Conservation (phyloP, 768 basidiomycete genomes). For the Lactarius hatsudake region DNA sequence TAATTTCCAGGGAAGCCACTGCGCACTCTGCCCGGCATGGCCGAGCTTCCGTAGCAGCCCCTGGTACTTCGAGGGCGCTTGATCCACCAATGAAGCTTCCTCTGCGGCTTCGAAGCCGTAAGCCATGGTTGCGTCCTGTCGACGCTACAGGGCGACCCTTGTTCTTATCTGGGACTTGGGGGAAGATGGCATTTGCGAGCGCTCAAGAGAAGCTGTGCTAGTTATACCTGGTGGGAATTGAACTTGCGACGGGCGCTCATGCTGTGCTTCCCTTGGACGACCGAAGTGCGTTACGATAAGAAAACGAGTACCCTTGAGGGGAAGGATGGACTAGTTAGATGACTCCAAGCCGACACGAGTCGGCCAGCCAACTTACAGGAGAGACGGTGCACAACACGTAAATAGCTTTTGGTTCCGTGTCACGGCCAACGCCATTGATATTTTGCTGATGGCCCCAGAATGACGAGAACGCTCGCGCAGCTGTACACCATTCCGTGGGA, state of each 20-base stretch:
- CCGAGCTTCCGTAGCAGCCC: background rate
- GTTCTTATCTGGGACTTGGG: constrained; percentile 58
- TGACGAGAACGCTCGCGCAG: constrained; percentile 66
- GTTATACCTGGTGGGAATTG: background rate
- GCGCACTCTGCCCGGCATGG: background rate
- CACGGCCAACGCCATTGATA: constrained; percentile 67
- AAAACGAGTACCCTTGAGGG: constrained; percentile 52
- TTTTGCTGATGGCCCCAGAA: constrained; percentile 58
- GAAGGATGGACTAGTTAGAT: background rate
- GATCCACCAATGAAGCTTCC: background rate
- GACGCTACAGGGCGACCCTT: constrained; percentile 58
- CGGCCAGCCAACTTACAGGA: constrained; percentile 44
- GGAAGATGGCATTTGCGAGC: constrained; percentile 5
- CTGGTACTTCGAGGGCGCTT: background rate
- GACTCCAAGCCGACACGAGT: constrained; percentile 1
- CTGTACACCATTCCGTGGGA: constrained; percentile 33
- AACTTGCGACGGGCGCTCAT: constrained; percentile 73
- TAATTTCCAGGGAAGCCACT: background rate
- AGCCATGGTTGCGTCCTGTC: constrained; percentile 68
- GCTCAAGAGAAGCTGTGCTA: background rate
- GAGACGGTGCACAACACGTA: constrained; percentile 65
- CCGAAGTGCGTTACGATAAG: constrained; percentile 59
- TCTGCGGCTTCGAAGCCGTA: background rate
- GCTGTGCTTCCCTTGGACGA: constrained; percentile 63
- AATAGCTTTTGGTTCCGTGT: constrained; percentile 65